Conservation (phyloP, 2,329 filamentous ascomycete species). For the Fusarium devonianum region DNA sequence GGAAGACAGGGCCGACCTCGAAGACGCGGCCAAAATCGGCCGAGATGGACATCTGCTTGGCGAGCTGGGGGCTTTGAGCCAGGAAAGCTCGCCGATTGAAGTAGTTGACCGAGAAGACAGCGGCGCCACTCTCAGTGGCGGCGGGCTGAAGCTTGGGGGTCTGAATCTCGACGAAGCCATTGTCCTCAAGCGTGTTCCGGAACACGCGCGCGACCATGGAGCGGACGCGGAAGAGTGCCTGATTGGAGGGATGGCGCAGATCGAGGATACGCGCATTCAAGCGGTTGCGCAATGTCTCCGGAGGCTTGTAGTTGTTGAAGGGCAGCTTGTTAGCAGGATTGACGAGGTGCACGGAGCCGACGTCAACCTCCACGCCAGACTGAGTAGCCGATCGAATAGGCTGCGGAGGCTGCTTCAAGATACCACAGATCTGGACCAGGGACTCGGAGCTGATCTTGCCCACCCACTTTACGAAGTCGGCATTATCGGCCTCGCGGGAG, state of each 20-base stretch:
- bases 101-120: conserved; percentile 91
- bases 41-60: conserved; percentile 92
- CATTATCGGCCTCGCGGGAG: conserved; percentile 50
- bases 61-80: conserved; percentile 88
- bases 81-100: conserved; percentile 88
- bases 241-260: conserved; percentile 83
- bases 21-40: conserved; percentile 90
- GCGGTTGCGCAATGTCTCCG: conserved; percentile 72
- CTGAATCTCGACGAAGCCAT: conserved; percentile 90
- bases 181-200: conserved; percentile 74
- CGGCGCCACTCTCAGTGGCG: conserved; percentile 89
- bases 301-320: conserved; percentile 67
- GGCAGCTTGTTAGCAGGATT: conserved; percentile 58
- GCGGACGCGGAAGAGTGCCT: conserved; percentile 87
- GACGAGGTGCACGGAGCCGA: conserved; percentile 63
- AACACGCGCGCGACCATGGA: conserved; percentile 82
- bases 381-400: conserved; percentile 78
- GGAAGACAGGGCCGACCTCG: conserved; percentile 76
- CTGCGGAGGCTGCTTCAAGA: conserved; percentile 75
- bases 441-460: conserved; percentile 82
- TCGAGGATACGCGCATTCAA: conserved; percentile 82
- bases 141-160: conserved; percentile 90
- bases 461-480: conserved; percentile 85
- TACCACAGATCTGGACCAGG: conserved; percentile 78
- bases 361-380: conserved; percentile 76